phyloP scores from a whole-genome alignment of 768 basidiomycete genomes.

The Tulasnella calospora region DNA sequence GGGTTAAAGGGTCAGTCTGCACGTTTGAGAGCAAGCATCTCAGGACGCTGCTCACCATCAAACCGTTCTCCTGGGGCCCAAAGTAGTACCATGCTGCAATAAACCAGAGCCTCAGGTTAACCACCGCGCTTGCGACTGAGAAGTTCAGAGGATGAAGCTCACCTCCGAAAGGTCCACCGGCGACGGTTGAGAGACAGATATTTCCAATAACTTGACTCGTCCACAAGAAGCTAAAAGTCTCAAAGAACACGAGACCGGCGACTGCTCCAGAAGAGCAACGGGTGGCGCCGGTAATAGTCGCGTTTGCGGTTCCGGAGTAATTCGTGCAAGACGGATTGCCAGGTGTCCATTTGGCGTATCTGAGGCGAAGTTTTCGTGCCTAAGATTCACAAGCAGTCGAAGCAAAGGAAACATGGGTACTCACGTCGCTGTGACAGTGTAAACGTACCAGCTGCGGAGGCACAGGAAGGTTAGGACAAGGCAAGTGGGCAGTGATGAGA shows the following conservation, averaged over 20 bases:
- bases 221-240: slow-evolving; percentile 82
- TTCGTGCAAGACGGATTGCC: slow-evolving; percentile 62
- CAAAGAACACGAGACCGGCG: slow-evolving; percentile 70
- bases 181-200: slow-evolving; percentile 70
- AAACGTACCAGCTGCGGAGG: slow-evolving; percentile 61
- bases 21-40: not conserved
- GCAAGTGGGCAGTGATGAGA: not conserved
- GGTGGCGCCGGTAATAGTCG: slow-evolving; percentile 30
- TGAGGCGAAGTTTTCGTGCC: slow-evolving; percentile 16
- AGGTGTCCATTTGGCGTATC: slow-evolving; percentile 67
- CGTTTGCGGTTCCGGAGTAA: slow-evolving; percentile 33
- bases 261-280: slow-evolving; percentile 71
- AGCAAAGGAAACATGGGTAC: slow-evolving; percentile 18
- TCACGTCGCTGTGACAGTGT: slow-evolving; percentile 70
- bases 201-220: slow-evolving; percentile 77
- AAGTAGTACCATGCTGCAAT: slow-evolving; percentile 69
- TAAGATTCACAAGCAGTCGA: not conserved
- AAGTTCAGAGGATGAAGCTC: slow-evolving; percentile 24
- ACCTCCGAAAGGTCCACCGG: slow-evolving; percentile 70
- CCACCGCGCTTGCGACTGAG: not conserved
- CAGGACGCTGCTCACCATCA: slow-evolving; percentile 47
- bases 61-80: slow-evolving; percentile 59
- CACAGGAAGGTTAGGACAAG: slow-evolving; percentile 17
- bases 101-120: not conserved
- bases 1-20: not conserved